Evolutionary conservation across 257 asterid species (phyloP).

Genomic region (Ilex asprella): DNA sequence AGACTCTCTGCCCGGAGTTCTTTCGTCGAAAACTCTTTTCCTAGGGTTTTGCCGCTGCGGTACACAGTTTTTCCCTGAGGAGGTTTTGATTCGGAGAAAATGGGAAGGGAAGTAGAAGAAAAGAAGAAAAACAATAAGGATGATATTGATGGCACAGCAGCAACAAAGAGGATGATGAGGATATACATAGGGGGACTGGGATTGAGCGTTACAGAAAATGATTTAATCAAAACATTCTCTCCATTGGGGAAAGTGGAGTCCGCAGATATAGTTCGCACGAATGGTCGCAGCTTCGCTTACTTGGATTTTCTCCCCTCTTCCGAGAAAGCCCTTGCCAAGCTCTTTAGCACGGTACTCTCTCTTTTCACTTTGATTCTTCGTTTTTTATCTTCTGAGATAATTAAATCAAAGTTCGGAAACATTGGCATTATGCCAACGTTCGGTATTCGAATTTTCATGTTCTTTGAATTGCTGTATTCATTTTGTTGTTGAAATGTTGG

Average conservation of each 20-base stretch:
- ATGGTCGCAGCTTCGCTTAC: constrained; percentile 84
- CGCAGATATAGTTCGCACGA: constrained; percentile 66
- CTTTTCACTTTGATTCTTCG: constrained; percentile 12
- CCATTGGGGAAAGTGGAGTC: constrained; percentile 65
- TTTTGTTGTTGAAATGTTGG: no score
- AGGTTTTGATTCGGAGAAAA: not conserved
- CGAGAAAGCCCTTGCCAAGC: constrained; percentile 79
- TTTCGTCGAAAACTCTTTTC: no score
- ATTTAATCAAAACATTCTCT: constrained; percentile 65
- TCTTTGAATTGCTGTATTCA: no score
- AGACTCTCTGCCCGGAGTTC: no score
- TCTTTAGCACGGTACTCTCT: constrained; percentile 72
- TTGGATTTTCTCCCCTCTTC: constrained; percentile 71
- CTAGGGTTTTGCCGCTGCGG: no score
- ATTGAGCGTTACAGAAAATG: constrained; percentile 43
- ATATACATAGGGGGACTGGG: constrained; percentile 82
- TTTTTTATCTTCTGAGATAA: not conserved
- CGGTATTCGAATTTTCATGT: no score
- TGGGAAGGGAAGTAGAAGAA: constrained; percentile 11
- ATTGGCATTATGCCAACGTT: no score
- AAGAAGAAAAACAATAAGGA: not conserved
- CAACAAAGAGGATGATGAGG: constrained; percentile 24
- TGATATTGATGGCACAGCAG: not conserved
- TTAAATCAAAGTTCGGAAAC: not conserved
- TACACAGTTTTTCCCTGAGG: no score